These are phyloP conservation scores for Priceomyces castillae DNA, from an alignment of 805 yeast genomes.

Conservation along the genomic window DNA sequence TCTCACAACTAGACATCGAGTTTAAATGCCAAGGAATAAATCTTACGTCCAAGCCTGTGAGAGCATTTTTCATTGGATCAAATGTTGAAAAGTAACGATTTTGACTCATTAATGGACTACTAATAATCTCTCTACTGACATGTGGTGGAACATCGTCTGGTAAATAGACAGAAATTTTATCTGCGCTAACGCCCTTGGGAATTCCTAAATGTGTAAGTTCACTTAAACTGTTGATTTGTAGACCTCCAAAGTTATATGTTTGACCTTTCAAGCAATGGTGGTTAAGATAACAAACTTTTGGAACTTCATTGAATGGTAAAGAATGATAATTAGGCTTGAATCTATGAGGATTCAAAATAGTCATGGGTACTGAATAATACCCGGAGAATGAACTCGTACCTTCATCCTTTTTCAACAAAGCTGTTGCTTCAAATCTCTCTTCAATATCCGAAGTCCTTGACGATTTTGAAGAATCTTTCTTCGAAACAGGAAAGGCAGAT, in stretches of 20 bases:
- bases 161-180: constrained; percentile 34
- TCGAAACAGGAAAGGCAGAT: constrained; percentile 1
- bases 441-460: background rate
- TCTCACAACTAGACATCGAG: constrained; percentile 45
- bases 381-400: constrained; percentile 24
- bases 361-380: constrained; percentile 24
- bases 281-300: constrained; percentile 30
- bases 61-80: constrained; percentile 32
- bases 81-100: constrained; percentile 25
- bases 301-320: constrained; percentile 14
- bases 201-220: constrained; percentile 28
- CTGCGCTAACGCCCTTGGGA: constrained; percentile 27
- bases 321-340: constrained; percentile 7
- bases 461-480: background rate
- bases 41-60: constrained; percentile 25
- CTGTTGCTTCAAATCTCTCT: background rate
- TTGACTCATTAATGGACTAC: constrained; percentile 44
- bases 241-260: constrained; percentile 39
- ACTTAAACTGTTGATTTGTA: constrained; percentile 16
- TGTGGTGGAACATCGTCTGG: constrained; percentile 40
- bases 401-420: constrained; percentile 8
- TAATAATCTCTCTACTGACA: constrained; percentile 33
- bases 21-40: constrained; percentile 49
- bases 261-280: constrained; percentile 29
- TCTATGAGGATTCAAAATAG: constrained; percentile 21